phyloP scores from a whole-genome alignment of 2,329 filamentous ascomycete genomes.

The Pestalotiopsis sp. region DNA sequence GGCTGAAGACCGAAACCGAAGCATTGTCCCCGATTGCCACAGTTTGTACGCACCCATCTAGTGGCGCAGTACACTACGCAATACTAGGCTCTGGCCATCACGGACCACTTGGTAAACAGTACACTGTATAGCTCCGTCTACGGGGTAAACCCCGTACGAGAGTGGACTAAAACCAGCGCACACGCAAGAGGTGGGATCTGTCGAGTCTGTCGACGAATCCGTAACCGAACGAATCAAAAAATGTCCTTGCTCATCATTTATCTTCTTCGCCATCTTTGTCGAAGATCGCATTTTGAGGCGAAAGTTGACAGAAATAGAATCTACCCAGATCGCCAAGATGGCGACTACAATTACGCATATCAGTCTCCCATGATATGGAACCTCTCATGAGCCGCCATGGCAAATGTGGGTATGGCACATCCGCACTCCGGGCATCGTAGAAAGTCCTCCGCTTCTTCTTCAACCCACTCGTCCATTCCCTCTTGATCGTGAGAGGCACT shows the following conservation, averaged over 20 bases:
- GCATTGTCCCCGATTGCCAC: too few species aligned
- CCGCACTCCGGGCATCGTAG: background rate
- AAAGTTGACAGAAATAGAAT: background rate
- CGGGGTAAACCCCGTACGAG: background rate
- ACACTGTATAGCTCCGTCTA: background rate
- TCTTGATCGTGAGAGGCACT: background rate
- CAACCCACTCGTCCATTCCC: slow-evolving; percentile 4
- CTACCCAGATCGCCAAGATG: background rate
- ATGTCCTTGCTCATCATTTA: background rate
- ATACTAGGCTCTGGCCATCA: background rate
- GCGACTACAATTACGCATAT: too few species aligned
- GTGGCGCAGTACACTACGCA: background rate
- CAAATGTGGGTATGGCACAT: slow-evolving; percentile 4
- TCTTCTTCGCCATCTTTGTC: background rate
- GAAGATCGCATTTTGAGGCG: background rate
- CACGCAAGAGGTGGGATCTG: background rate
- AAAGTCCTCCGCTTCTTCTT: slow-evolving; percentile 1
- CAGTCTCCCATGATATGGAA: slow-evolving; percentile 10
- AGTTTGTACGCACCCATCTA: background rate
- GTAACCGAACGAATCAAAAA: background rate
- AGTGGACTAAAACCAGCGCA: background rate
- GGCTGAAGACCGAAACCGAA: too few species aligned
- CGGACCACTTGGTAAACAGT: background rate
- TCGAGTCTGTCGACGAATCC: background rate
- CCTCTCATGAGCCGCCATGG: slow-evolving; percentile 7